Percentiles rank a stretch among this genome's conserved stretches.
Conservation (phyloP, 768 basidiomycete genomes). For the Leccinum fibrillosum region DNA sequence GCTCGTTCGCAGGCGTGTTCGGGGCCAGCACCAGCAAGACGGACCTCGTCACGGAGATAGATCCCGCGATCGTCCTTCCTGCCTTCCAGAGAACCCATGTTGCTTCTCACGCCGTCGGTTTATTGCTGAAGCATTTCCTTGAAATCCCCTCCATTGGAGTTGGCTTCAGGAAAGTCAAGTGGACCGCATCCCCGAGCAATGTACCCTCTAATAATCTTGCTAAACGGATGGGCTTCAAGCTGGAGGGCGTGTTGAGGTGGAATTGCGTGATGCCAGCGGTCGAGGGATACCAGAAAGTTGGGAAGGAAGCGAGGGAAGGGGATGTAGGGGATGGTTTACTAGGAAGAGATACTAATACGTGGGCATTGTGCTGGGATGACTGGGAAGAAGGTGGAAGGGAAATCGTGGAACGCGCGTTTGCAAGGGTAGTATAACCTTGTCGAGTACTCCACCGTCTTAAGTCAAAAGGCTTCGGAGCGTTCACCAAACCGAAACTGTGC, state of each 20-base stretch:
- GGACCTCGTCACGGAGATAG: conserved; percentile 32
- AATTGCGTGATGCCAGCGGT: conserved; percentile 30
- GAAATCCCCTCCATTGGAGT: conserved; percentile 30
- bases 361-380: conserved; percentile 40
- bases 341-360: conserved; percentile 33
- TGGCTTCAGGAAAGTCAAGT: conserved; percentile 45
- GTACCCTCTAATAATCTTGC: conserved; percentile 36
- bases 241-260: conserved; percentile 44
- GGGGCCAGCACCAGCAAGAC: conserved; percentile 23
- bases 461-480: no score
- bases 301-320: conserved; percentile 22
- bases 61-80: conserved; percentile 32
- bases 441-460: no score
- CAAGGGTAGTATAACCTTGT: conserved; percentile 7
- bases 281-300: conserved; percentile 26
- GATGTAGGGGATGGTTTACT: conserved; percentile 23
- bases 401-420: conserved; percentile 24
- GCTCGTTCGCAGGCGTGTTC: conserved; percentile 37
- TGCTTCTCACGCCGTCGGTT: conserved; percentile 35
- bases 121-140: conserved; percentile 34
- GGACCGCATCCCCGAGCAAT: conserved; percentile 40
- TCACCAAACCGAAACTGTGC: no score
- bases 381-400: conserved; percentile 37
- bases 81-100: conserved; percentile 42
- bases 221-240: conserved; percentile 21